phyloP scores from a whole-genome alignment of 2,329 filamentous ascomycete genomes.

The Epichloe festucae region DNA sequence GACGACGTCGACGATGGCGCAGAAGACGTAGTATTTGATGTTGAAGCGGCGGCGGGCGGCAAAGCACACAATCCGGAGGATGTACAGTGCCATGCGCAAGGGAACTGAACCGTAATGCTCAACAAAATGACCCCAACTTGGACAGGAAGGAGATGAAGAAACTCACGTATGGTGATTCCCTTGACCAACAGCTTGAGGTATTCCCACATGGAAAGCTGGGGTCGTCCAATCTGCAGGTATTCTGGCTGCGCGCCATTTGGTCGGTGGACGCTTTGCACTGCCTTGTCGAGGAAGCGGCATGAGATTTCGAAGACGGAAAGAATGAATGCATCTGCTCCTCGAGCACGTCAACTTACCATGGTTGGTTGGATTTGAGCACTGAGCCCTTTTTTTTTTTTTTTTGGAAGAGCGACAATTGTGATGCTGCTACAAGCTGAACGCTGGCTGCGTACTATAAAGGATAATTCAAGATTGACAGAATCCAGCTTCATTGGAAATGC shows the following conservation, averaged over 20 bases:
- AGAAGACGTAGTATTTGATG: conserved; percentile 6
- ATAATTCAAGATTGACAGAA: too few relatives aligned
- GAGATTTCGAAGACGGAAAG: not conserved
- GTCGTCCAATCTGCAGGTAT: conserved; percentile 2
- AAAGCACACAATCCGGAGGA: conserved; percentile 5
- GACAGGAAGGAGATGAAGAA: not conserved
- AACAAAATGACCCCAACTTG: too few relatives aligned
- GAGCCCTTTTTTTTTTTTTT: too few relatives aligned
- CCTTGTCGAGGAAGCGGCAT: not conserved
- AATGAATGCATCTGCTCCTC: not conserved
- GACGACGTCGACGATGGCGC: conserved; percentile 8
- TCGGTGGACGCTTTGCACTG: not conserved
- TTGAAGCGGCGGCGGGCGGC: conserved; percentile 7
- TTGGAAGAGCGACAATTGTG: too few relatives aligned
- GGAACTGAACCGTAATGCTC: not conserved
- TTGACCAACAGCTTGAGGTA: conserved; percentile 4
- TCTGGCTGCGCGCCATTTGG: not conserved
- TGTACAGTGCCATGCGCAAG: conserved; percentile 2
- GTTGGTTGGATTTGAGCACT: not conserved
- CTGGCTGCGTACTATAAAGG: too few relatives aligned
- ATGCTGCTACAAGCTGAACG: too few relatives aligned
- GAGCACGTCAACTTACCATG: not conserved
- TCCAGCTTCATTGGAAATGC: too few relatives aligned
- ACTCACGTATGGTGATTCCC: conserved; percentile 3
- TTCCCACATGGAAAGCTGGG: conserved; percentile 3